Evolutionary conservation across 345 rosid genomes (phyloP).

Genomic region (Syzygium aqueum): DNA sequence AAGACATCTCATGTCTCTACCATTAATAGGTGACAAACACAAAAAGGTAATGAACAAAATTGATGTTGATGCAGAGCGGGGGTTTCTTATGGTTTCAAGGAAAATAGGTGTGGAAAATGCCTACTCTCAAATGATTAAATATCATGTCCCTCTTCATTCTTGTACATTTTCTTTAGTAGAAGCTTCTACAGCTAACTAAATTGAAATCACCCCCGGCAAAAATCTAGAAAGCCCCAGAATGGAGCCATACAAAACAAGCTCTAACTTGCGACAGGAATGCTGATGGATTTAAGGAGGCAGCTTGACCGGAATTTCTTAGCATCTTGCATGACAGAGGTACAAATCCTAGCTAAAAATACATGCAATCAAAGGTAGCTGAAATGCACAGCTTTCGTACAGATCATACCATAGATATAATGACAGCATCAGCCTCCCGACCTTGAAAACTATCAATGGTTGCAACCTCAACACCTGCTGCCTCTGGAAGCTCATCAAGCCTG

Average conservation of each 20-base stretch:
- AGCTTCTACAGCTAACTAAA: not conserved
- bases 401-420: constrained; percentile 89
- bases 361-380: not conserved
- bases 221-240: not conserved
- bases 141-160: not conserved
- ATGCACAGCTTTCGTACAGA: not conserved
- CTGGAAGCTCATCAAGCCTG: constrained; percentile 74
- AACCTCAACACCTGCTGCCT: constrained; percentile 78
- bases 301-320: not conserved
- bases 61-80: not conserved
- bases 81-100: not conserved
- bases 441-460: constrained; percentile 96
- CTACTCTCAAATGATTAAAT: not conserved
- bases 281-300: not conserved
- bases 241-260: not conserved
- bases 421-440: constrained; percentile 97
- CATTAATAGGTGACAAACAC: not conserved
- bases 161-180: not conserved
- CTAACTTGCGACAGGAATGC: not conserved
- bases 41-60: not conserved
- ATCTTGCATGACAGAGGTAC: not conserved
- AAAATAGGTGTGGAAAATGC: not conserved
- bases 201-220: not conserved
- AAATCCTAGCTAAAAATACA: not conserved
- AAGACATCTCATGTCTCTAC: not conserved